A percentile compares a stretch with the other conserved stretches of the same genome.
Conservation (phyloP, 495 filamentous ascomycete genomes). For the Glonium stellatum region DNA sequence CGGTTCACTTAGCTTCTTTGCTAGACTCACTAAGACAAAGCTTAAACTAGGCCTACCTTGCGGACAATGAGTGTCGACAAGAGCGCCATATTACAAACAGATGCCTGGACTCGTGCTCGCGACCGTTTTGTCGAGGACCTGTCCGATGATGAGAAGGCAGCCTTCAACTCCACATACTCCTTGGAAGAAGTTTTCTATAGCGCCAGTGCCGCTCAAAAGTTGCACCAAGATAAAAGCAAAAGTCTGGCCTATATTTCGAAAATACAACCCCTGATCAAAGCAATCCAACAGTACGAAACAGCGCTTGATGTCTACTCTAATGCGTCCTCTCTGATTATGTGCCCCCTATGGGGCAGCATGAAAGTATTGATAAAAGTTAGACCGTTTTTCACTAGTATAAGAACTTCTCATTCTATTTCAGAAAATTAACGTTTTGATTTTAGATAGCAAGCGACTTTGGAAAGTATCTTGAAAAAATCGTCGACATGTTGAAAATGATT, state of each 20-base stretch:
- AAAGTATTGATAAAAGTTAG: conserved; percentile 36
- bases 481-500: conserved; percentile 38
- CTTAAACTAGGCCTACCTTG: too few species aligned
- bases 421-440: too few species aligned
- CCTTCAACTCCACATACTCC: conserved; percentile 15
- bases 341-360: conserved; percentile 42
- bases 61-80: too few species aligned
- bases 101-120: neutral
- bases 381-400: too few species aligned
- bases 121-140: conserved; percentile 8
- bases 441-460: conserved; percentile 26
- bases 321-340: conserved; percentile 32
- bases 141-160: conserved; percentile 4
- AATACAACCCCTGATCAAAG: conserved; percentile 30
- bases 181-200: conserved; percentile 32
- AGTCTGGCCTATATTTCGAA: conserved; percentile 19
- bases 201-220: conserved; percentile 33
- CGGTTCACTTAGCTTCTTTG: too few species aligned
- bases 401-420: too few species aligned
- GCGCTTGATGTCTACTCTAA: conserved; percentile 38
- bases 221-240: conserved; percentile 27
- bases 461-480: conserved; percentile 37
- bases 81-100: neutral
- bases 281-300: conserved; percentile 38
- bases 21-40: too few species aligned